Evolutionary conservation across 306 rosid species (phyloP), one percentile per base, ranked within the genome.

Genomic region (Prinsepia uniflora): DNA sequence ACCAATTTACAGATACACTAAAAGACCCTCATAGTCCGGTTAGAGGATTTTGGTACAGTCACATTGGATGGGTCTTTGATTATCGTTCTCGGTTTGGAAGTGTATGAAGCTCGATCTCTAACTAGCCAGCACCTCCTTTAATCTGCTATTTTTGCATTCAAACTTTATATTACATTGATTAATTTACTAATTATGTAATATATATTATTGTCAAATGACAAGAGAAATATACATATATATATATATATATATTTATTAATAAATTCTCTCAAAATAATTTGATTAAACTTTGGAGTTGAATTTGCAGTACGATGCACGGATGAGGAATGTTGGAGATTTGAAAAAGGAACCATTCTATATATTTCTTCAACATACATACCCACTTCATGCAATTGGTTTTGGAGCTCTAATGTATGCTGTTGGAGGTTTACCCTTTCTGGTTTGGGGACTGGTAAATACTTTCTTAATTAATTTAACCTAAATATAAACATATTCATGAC

Each of bases 21-120:
- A 85, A 80, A 73, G 98, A 92, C 70, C 98, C 98, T 44, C 96
- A 92, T 79, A 92, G 91, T 68, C 98, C 98, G 15, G 73, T 34
- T 14, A 89, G 86, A 75, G 98, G 98, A 47, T 85, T 92, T 71
- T 92, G 96, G 98, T 92, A 80, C 72, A 90, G 98, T 40, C 98
- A 92, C 62, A 86, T 88, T 81, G 84, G 84, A 72, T 92, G 98
- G 98, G 41, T 90, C 10, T 86, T 90, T 74, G 96, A 92, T 80
- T 80, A 80, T 63, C 82, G 73, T 62, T 72, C 85, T 65, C 44
- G 87, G 10, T 22, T 46, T 40, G 79, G 83, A 79, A 88, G 87
- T 87, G 98, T 89, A 82, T 7, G 40, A 20, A 66, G 63, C 18
- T 46, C 30, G 30, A 24, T 24, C 24, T 75, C 6, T 36, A n/a